Evolutionary conservation across 148 eudicot genomes (phyloP).

Genomic region (Limonium bicolor): DNA sequence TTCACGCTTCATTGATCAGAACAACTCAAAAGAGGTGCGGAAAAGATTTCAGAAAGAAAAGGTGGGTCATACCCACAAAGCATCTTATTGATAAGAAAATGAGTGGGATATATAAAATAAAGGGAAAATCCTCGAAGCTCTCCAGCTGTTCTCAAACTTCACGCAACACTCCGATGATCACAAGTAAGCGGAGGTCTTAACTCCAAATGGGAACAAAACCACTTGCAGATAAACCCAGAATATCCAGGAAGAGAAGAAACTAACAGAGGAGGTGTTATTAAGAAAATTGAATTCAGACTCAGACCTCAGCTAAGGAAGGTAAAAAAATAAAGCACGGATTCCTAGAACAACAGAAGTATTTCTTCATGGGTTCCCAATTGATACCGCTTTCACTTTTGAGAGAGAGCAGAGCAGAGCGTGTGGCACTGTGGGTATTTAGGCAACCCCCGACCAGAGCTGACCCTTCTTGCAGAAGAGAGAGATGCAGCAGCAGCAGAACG

Average conservation of each 20-base stretch:
- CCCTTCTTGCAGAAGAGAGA: conserved; percentile 3
- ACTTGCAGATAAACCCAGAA: background rate
- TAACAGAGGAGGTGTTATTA: background rate
- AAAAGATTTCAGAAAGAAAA: background rate
- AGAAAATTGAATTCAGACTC: background rate
- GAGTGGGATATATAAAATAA: too few relatives aligned
- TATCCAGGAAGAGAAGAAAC: background rate
- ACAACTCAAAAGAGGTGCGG: background rate
- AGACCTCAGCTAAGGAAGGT: background rate
- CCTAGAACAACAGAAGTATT: background rate
- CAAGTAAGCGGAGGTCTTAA: background rate
- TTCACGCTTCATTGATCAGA: conserved; percentile 1
- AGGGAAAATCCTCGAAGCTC: too few relatives aligned
- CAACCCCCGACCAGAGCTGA: conserved; percentile 19
- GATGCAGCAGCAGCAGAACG: conserved; percentile 12
- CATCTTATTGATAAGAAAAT: too few relatives aligned
- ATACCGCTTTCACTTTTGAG: background rate
- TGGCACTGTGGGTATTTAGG: conserved; percentile 6
- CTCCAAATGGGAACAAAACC: background rate
- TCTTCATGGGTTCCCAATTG: conserved; percentile 1
- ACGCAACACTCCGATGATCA: too few relatives aligned
- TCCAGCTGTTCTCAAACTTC: too few relatives aligned
- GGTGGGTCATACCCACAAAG: too few relatives aligned
- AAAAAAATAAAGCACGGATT: background rate
- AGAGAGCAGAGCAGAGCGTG: background rate